Percentiles rank a stretch among this genome's conserved stretches.
These are phyloP conservation scores for Arabis hirsuta DNA, from an alignment of 345 rosid species.

Conservation along the genomic window DNA sequence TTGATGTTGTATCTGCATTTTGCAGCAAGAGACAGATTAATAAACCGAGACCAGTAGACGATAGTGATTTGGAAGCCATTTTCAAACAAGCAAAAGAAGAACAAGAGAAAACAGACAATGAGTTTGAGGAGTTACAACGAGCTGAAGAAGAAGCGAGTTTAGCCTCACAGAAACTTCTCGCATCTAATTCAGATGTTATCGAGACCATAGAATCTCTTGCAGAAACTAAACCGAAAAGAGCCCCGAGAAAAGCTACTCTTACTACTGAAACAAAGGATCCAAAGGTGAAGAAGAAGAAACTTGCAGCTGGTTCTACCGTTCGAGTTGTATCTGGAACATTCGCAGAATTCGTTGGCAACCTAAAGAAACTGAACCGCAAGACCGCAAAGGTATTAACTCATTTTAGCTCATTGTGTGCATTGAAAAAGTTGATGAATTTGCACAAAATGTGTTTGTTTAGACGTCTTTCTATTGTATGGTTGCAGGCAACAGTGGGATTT, in stretches of 20 bases:
- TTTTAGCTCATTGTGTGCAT: slow-evolving; percentile 10
- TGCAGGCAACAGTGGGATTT: slow-evolving; percentile 86
- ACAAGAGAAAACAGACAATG: slow-evolving; percentile 70
- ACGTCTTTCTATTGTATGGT: slow-evolving; percentile 13
- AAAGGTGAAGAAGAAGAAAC: slow-evolving; percentile 49
- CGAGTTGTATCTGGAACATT: slow-evolving; percentile 76
- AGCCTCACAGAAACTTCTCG: slow-evolving; percentile 21
- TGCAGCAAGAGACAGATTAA: slow-evolving; percentile 73
- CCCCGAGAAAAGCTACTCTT: slow-evolving; percentile 42
- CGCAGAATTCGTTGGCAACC: slow-evolving; percentile 72
- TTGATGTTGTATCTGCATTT: slow-evolving; percentile 19
- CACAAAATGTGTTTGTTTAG: slow-evolving; percentile 20
- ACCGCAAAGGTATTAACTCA: slow-evolving; percentile 61
- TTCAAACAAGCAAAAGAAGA: slow-evolving; percentile 75
- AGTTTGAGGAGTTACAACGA: slow-evolving; percentile 55
- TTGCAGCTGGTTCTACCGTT: slow-evolving; percentile 67
- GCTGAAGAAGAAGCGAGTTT: slow-evolving; percentile 47
- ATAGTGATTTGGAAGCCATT: slow-evolving; percentile 68
- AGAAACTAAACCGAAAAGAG: slow-evolving; percentile 47
- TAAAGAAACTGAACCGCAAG: slow-evolving; percentile 74
- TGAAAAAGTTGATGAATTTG: neutral
- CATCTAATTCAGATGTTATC: slow-evolving; percentile 35
- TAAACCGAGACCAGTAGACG: slow-evolving; percentile 78
- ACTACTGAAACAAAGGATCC: slow-evolving; percentile 37
- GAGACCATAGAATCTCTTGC: slow-evolving; percentile 39